phyloP scores from a whole-genome alignment of 305 asterid genomes.

The Solanum aculeatissimum region DNA sequence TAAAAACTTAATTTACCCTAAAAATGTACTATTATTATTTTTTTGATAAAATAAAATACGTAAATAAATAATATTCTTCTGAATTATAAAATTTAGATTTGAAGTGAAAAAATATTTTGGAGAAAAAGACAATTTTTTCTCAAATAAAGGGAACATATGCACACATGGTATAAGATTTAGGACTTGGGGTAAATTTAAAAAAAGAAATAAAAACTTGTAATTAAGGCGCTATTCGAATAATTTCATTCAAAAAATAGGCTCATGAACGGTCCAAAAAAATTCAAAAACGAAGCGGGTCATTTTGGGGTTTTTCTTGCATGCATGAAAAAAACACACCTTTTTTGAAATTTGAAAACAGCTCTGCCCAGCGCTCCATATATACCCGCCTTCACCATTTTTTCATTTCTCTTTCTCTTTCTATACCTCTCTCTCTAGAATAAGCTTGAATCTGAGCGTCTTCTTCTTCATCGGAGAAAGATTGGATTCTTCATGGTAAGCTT shows the following conservation, averaged over 20 bases:
- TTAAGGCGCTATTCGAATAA: background rate
- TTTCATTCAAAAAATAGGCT: background rate
- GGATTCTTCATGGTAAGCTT: background rate
- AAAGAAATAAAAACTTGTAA: background rate
- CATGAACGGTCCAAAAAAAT: constrained; percentile 36
- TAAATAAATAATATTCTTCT: background rate
- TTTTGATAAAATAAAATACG: too few relatives aligned
- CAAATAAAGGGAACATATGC: background rate
- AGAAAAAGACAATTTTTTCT: background rate
- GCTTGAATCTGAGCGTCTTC: background rate
- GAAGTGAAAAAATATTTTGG: background rate
- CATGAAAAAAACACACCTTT: constrained; percentile 8
- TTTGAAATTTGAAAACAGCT: constrained; percentile 6
- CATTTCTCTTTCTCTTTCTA: background rate
- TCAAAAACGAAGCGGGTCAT: constrained; percentile 35
- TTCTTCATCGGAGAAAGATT: background rate
- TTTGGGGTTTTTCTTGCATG: background rate
- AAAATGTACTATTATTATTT: background rate
- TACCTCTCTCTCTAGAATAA: background rate
- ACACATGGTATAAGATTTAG: background rate
- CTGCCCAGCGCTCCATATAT: constrained; percentile 14
- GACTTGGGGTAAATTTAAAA: background rate
- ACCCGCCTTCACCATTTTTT: background rate
- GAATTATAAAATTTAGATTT: background rate
- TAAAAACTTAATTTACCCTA: background rate